Conservation (phyloP, 805 yeast genomes). For the Kodamaea leandrae region DNA sequence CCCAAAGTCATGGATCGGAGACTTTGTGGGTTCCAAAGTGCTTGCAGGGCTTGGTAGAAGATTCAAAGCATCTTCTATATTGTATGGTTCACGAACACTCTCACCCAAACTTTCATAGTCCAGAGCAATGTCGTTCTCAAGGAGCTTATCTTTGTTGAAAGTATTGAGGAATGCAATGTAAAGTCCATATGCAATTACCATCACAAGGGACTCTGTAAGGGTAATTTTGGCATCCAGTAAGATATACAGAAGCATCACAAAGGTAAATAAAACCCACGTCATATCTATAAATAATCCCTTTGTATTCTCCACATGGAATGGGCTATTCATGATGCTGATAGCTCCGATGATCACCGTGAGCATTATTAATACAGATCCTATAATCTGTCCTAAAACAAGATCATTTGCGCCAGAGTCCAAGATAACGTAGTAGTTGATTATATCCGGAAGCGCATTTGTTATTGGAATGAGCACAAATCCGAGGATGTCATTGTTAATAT, state of each 20-base stretch:
- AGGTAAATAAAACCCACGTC: slow-evolving; percentile 26
- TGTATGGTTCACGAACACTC: slow-evolving; percentile 13
- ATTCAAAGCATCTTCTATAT: slow-evolving; percentile 23
- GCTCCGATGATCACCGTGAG: slow-evolving; percentile 35
- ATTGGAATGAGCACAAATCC: slow-evolving; percentile 36
- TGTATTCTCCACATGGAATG: slow-evolving; percentile 22
- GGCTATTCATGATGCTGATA: slow-evolving; percentile 22
- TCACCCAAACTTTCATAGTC: slow-evolving; percentile 1
- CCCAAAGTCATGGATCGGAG: slow-evolving; percentile 2
- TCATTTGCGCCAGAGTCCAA: slow-evolving; percentile 28
- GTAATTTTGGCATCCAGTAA: slow-evolving; percentile 36
- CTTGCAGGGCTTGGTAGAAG: slow-evolving; percentile 1
- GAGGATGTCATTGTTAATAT: slow-evolving; percentile 28
- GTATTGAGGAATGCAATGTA: slow-evolving; percentile 25
- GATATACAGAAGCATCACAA: slow-evolving; percentile 26
- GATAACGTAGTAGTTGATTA: slow-evolving; percentile 33
- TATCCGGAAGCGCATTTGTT: slow-evolving; percentile 37
- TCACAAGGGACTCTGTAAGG: slow-evolving; percentile 25
- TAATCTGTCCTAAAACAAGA: slow-evolving; percentile 36
- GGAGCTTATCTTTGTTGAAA: slow-evolving; percentile 7
- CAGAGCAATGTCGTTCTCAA: neutral
- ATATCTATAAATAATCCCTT: slow-evolving; percentile 25
- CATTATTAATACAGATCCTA: slow-evolving; percentile 34
- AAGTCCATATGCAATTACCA: slow-evolving; percentile 22
- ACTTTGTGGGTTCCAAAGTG: slow-evolving; percentile 8